Evolutionary conservation across 1,284 basidiomycete species (phyloP).

Genomic region (Ustilago bromivora): DNA sequence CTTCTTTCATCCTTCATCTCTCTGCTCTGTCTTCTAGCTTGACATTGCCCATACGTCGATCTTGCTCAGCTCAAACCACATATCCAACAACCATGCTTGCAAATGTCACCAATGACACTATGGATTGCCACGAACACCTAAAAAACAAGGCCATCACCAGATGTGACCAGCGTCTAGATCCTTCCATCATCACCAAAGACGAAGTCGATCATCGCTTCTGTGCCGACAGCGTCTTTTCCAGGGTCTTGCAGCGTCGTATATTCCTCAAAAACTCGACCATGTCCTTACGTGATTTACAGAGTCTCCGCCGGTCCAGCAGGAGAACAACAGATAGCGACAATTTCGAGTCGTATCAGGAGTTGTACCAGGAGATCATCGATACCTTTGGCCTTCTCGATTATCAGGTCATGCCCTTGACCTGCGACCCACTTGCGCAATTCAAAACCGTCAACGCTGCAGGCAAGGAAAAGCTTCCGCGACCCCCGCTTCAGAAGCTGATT

Average conservation of each 20-base stretch:
- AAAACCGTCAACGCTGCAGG: slow-evolving; percentile 28
- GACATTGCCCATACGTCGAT: background rate
- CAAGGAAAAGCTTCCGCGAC: slow-evolving; percentile 31
- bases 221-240: slow-evolving; percentile 14
- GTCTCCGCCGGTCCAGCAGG: background rate
- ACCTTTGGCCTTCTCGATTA: slow-evolving; percentile 39
- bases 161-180: slow-evolving; percentile 25
- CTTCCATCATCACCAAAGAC: slow-evolving; percentile 13
- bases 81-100: background rate
- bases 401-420: slow-evolving; percentile 19
- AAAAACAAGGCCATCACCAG: slow-evolving; percentile 11
- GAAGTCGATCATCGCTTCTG: slow-evolving; percentile 32
- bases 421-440: slow-evolving; percentile 26
- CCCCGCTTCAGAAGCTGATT: slow-evolving; percentile 19
- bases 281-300: background rate
- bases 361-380: slow-evolving; percentile 12
- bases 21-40: background rate
- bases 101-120: background rate
- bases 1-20: background rate
- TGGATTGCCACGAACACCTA: background rate
- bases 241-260: slow-evolving; percentile 15
- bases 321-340: slow-evolving; percentile 7
- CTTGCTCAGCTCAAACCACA: background rate
- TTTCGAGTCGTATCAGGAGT: background rate
- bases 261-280: slow-evolving; percentile 18